Evolutionary conservation across 2,329 filamentous ascomycete species (phyloP), one percentile per base, ranked within the genome.

Genomic region (Fusarium nurragi): DNA sequence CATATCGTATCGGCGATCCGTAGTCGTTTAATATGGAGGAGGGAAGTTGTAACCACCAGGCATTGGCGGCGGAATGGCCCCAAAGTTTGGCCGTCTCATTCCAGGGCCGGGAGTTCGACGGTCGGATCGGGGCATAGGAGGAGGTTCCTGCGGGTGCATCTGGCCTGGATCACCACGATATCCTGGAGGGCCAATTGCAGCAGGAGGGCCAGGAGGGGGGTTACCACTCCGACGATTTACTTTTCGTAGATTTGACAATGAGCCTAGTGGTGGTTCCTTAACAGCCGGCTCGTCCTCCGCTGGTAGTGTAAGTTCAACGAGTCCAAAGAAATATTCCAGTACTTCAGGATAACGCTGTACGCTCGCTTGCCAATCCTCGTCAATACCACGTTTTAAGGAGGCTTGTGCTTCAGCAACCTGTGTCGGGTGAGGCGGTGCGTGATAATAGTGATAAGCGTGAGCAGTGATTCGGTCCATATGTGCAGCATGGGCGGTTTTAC

Each of bases 311-410:
- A 93, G 75, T 52, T 88, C 85, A 32, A 93, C 88, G 34, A 93
- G 80, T 58, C 86, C 83, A 77, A 90, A 94, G 74, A 90, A 94
- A 77, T 94, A 93, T 76, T 93, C 89, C 52, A 94, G 80, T n/a
- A 94, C 88, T 73, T 93, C 90, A 6, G 91, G 91, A 70, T 94
- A 94, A 52, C 88, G 84, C 70, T 92, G 86, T 36, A 93, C 90
- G 44, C 88, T 90, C 26, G 86, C 83, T 70, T 89, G 86, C 91
- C 91, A 94, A 78, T 93, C 91, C 62, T 91, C 88, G 70, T 93
- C 90, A 70, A 93, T 90, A 60, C 90, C 90, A 46, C 86, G 84
- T 77, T 92, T 92, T 60, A 92, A 81, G 45, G 84, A 82, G 16
- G 82, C 82, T 71, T 92, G 85, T 22, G 89, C 90, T 54, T 85